Conservation (phyloP, 192 early-diverging fungal genomes). For the Geranomyces variabilis region DNA sequence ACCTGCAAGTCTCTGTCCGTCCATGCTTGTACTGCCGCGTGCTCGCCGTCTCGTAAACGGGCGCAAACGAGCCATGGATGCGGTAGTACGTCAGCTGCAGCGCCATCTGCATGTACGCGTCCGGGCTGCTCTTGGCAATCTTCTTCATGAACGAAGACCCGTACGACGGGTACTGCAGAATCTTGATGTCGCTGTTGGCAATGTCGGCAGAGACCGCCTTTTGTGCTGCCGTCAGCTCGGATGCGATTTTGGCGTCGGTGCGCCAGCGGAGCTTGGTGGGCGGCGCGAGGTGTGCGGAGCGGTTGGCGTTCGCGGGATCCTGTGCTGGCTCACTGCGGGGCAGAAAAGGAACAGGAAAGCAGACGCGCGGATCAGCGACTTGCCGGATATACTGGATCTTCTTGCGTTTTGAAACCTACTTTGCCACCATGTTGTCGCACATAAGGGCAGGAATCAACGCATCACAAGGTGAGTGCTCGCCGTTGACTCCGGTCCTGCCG, state of each 20-base stretch:
- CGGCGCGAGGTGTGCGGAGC: background rate
- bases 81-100: conserved; percentile 85
- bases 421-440: conserved; percentile 47
- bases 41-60: conserved; percentile 85
- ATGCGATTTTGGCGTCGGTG: conserved; percentile 37
- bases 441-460: conserved; percentile 73
- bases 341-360: too few relatives aligned
- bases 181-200: conserved; percentile 61
- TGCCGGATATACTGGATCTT: too few relatives aligned
- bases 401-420: conserved; percentile 33
- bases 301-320: conserved; percentile 30
- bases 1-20: conserved; percentile 85
- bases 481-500: conserved; percentile 60
- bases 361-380: too few relatives aligned
- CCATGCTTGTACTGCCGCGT: conserved; percentile 82
- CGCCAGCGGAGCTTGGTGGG: conserved; percentile 41
- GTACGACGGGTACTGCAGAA: conserved; percentile 70
- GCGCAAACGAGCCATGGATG: conserved; percentile 60
- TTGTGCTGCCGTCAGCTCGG: conserved; percentile 56
- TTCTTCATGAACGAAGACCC: conserved; percentile 80
- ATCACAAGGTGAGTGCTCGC: conserved; percentile 82
- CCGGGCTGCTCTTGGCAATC: conserved; percentile 63
- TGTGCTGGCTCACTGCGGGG: conserved; percentile 45
- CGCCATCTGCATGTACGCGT: conserved; percentile 86
- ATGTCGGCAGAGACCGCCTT: conserved; percentile 53